Evolutionary conservation across 345 rosid genomes (phyloP), one percentile per base, ranked within the genome.

Genomic region (Populus simonii): DNA sequence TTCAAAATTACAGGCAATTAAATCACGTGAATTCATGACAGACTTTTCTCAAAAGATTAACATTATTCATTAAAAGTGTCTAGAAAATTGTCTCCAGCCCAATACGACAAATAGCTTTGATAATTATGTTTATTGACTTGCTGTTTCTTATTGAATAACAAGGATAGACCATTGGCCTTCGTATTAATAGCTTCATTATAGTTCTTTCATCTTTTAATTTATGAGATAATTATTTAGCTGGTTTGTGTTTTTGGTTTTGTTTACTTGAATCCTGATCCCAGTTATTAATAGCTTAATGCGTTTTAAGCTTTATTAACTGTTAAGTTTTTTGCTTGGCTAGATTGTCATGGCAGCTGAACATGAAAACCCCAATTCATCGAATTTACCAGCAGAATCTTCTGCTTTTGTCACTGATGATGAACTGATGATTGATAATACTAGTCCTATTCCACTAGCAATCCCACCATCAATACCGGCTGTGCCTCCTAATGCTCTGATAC

Each of bases 401-500:
- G 80, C 87, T 51, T 76, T 73, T 35, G 75, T 78, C 5, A 63
- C 72, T 15, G 85, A 85, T 69, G 63, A 71, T 82, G 85, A 86
- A 62, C 75, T 80, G 25, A 62, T 78, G 70, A 82, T 74, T 22
- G 88, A 84, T 84, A 74, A 74, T 5, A 17, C 75, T 59, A 75
- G 81, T 43, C 70, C 83, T 22, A 67, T 81, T 82, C 87, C 87
- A 13, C 87, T 88, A 1, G 62, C 81, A 47, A 45, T 82, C 67
- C 79, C 87, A 7, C 59, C 86, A 38, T 38, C 80, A 36, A 75
- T 47, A 78, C 84, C 87, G 0, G 73, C 84, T 22, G 72, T 66
- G 75, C 90, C 93, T 13, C 83, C 90, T 39, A 88, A 88, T 76
- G 91, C 97, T 78, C 90, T 93, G 5, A 72, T 91, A 68, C 91